phyloP scores from a whole-genome alignment of 305 asterid species.

The Fraxinus angustifolia region DNA sequence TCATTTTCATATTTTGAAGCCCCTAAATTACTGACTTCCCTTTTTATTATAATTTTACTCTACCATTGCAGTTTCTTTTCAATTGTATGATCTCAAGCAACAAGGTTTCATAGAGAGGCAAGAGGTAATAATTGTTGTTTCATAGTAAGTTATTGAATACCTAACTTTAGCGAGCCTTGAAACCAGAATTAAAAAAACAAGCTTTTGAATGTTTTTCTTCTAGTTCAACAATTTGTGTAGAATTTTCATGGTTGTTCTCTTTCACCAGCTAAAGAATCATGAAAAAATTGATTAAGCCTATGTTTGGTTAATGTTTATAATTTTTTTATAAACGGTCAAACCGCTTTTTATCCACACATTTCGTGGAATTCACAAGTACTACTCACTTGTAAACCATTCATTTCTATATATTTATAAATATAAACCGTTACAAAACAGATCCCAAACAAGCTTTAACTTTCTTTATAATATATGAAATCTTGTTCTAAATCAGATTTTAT shows the following conservation, averaged over 20 bases:
- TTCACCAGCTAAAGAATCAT: background rate
- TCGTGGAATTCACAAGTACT: background rate
- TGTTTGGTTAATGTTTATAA: background rate
- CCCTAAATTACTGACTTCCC: background rate
- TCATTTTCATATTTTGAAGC: slow-evolving; percentile 16
- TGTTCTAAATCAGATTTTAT: background rate
- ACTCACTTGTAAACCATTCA: background rate
- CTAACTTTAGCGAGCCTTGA: slow-evolving; percentile 4
- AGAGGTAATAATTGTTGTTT: slow-evolving; percentile 54
- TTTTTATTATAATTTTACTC: slow-evolving; percentile 13
- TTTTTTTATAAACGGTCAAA: background rate
- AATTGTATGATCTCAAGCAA: slow-evolving; percentile 97
- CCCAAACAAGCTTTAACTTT: background rate
- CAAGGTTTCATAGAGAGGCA: slow-evolving; percentile 98
- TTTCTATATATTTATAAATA: background rate
- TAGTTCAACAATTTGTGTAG: background rate
- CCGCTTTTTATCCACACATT: background rate
- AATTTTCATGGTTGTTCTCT: background rate
- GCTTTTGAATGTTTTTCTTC: background rate
- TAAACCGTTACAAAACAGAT: background rate
- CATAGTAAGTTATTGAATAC: slow-evolving; percentile 3
- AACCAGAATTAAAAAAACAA: background rate
- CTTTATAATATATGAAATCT: background rate
- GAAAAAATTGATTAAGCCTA: background rate
- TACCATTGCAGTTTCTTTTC: slow-evolving; percentile 81